Evolutionary conservation across 495 filamentous ascomycete species (phyloP).

Genomic region (Hyaloscypha finlandica): DNA sequence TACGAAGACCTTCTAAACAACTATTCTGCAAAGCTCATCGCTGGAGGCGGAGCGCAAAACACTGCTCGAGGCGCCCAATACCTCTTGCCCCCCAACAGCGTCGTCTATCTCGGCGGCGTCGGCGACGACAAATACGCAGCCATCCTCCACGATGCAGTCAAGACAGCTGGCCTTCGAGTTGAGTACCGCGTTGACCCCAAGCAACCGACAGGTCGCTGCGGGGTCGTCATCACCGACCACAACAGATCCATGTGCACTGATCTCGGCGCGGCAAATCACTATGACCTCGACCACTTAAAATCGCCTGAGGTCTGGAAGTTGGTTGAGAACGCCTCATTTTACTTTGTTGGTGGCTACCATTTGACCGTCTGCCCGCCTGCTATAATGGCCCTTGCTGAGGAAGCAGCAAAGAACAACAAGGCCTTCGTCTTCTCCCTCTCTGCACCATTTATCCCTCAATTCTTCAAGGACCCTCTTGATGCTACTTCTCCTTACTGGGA

Average conservation of each 20-base stretch:
- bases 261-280: constrained; percentile 93
- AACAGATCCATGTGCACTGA: constrained; percentile 94
- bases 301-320: constrained; percentile 85
- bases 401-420: constrained; percentile 89
- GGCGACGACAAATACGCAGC: constrained; percentile 90
- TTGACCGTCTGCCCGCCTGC: constrained; percentile 88
- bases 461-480: constrained; percentile 96
- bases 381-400: constrained; percentile 82
- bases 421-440: constrained; percentile 85
- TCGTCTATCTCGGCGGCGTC: constrained; percentile 90
- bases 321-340: constrained; percentile 82
- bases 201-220: constrained; percentile 87
- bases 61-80: constrained; percentile 97
- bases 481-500: constrained; percentile 87
- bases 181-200: constrained; percentile 89
- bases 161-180: constrained; percentile 81
- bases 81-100: constrained; percentile 81
- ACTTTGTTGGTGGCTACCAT: constrained; percentile 93
- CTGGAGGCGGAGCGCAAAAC: constrained; percentile 97
- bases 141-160: constrained; percentile 73
- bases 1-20: constrained; percentile 90
- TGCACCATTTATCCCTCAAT: constrained; percentile 93
- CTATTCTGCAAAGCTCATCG: constrained; percentile 88
- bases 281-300: constrained; percentile 93
- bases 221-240: constrained; percentile 94